phyloP scores from a whole-genome alignment of 2,329 filamentous ascomycete species.

The Colletotrichum coccodes region DNA sequence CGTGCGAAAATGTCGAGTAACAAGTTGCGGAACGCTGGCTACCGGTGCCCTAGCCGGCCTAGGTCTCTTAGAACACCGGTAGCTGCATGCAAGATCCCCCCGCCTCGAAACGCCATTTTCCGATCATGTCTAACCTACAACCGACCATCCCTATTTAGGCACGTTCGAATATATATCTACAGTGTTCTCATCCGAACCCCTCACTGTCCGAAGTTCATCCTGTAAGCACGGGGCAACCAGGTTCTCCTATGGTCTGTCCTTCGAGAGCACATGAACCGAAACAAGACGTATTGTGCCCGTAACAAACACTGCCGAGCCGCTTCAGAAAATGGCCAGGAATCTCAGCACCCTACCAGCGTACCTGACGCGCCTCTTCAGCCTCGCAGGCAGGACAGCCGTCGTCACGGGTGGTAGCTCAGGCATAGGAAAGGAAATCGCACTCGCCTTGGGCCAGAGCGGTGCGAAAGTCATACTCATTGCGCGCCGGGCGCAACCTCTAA shows the following conservation, averaged over 20 bases:
- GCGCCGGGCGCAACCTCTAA: constrained; percentile 37
- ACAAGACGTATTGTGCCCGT: background rate
- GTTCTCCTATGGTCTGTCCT: background rate
- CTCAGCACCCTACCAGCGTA: constrained; percentile 32
- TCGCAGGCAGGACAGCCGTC: constrained; percentile 42
- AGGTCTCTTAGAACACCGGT: constrained; percentile 1
- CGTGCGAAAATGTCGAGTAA: background rate
- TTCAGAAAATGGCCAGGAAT: constrained; percentile 18
- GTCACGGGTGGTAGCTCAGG: constrained; percentile 47
- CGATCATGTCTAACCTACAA: background rate
- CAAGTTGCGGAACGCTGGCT: background rate
- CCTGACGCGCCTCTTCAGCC: constrained; percentile 42
- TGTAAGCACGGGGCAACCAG: background rate
- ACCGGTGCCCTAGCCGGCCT: background rate
- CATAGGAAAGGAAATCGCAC: constrained; percentile 45
- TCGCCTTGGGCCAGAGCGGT: constrained; percentile 42
- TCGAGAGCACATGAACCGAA: too few relatives aligned
- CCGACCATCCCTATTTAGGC: background rate
- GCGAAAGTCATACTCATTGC: constrained; percentile 44
- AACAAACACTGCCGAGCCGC: background rate
- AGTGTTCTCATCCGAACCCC: constrained; percentile 12
- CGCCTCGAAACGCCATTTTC: constrained; percentile 1
- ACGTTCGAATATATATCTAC: background rate
- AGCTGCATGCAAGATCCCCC: constrained; percentile 23
- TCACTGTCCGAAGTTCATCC: background rate